Base-by-base conservation (phyloP, 306 rosid species). In the Canavalia ensiformis region DNA sequence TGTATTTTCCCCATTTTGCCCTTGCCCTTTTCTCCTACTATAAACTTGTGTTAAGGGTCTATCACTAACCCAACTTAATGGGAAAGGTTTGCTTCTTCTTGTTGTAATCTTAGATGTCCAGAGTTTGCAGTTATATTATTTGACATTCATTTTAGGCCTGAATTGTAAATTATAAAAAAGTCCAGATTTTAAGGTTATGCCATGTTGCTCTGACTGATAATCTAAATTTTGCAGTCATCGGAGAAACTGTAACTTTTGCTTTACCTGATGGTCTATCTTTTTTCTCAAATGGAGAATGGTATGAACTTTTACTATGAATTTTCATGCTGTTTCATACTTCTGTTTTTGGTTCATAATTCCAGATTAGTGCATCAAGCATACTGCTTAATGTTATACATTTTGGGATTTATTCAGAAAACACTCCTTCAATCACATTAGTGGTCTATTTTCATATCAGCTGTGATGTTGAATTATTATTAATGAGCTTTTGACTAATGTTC, bases 281-380 rank as follows among this genome's bases (percentile, higher is more conserved):
- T 80, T 88, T 95, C 84, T 75, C 97, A 76, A 95, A 95, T 81
- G 99, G 99, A 79, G 99, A 95, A 87, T 95, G 99, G 99, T 95
- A 90, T 25, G 91, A 62, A 73, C 11, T 49, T 31, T 66, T 45
- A 18, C 51, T 63, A 33, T 49, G 51, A 82, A 30, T n/a, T 67
- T 77, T 69, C 13, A 4, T 58, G 25, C 63, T 76, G 31, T 30
- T 76, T 25, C 5, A 57, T 50, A 45, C 59, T 39, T 52, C 72
- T 68, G 13, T 66, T 67, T 35, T 13, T n/a, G 29, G 59, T 67
- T 51, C 50, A 28, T 13, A 78, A 54, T 34, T 68, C 71, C 76
- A 25, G 66, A 33, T 49, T 65, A 76, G 76, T 81, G 42, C 34
- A 39, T 55, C 44, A 76, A 76, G 75, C 66, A 68, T 50, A 18